These are phyloP conservation scores for Dipteronia sinensis DNA, from an alignment of 345 rosid genomes.

Conservation along the genomic window DNA sequence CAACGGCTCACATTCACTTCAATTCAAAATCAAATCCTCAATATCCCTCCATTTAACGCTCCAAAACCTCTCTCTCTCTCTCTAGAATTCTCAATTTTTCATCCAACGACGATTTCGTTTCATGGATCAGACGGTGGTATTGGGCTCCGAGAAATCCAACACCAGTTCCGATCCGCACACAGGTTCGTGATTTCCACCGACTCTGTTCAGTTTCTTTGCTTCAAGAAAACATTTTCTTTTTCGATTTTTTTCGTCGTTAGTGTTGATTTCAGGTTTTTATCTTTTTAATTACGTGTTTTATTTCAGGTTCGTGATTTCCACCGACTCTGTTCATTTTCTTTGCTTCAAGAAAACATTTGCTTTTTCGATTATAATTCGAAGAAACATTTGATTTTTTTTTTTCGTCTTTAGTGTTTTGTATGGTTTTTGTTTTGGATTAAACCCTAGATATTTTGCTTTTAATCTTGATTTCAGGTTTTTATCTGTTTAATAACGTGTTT, in stretches of 20 bases:
- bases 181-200: slow-evolving; percentile 17
- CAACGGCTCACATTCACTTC: slow-evolving; percentile 46
- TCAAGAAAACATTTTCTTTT: background rate
- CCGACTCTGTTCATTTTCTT: background rate
- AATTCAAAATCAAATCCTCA: slow-evolving; percentile 48
- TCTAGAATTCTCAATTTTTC: background rate
- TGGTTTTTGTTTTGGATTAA: background rate
- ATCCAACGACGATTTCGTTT: background rate
- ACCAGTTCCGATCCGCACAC: slow-evolving; percentile 2
- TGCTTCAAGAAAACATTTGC: background rate
- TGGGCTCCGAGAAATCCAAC: slow-evolving; percentile 8
- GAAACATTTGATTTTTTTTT: background rate
- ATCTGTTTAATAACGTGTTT: background rate
- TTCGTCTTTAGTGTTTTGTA: background rate
- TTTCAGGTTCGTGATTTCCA: slow-evolving; percentile 20
- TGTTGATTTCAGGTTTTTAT: too few species aligned
- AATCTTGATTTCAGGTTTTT: background rate
- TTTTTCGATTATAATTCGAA: background rate
- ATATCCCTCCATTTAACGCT: slow-evolving; percentile 13
- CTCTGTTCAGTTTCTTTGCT: background rate
- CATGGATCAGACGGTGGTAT: slow-evolving; percentile 31
- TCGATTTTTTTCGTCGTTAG: too few species aligned
- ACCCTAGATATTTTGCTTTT: background rate
- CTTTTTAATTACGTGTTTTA: too few species aligned
- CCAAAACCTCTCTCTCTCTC: slow-evolving; percentile 13